Evolutionary conservation across 768 basidiomycete species (phyloP).

Genomic region (Grammothele lineata): DNA sequence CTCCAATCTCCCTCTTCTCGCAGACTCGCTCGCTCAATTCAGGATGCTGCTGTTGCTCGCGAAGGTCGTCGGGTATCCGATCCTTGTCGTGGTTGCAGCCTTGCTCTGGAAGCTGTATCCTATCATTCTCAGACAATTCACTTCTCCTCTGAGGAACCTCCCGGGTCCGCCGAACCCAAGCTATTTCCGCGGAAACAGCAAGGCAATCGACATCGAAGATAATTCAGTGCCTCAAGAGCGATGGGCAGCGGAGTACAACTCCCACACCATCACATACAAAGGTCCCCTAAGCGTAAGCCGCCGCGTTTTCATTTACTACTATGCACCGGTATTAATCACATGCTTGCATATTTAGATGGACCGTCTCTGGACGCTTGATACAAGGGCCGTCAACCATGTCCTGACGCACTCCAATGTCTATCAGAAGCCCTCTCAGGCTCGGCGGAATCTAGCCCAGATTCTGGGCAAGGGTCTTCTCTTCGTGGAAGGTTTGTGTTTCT

Average conservation of each 20-base stretch:
- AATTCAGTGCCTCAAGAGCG: slow-evolving; percentile 13
- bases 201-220: slow-evolving; percentile 34
- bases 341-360: too few species aligned
- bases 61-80: too few species aligned
- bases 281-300: slow-evolving; percentile 7
- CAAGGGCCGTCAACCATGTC: slow-evolving; percentile 61
- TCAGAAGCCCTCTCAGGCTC: slow-evolving; percentile 46
- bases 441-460: slow-evolving; percentile 36
- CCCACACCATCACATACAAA: slow-evolving; percentile 9
- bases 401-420: slow-evolving; percentile 55
- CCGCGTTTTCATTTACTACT: background rate
- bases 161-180: slow-evolving; percentile 46
- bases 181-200: slow-evolving; percentile 46
- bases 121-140: too few species aligned
- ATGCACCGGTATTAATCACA: background rate
- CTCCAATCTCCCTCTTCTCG: too few species aligned
- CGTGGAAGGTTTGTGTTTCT: too few species aligned
- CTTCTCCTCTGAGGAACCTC: slow-evolving; percentile 32
- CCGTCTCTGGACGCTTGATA: slow-evolving; percentile 35
- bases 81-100: too few species aligned
- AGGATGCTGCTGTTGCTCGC: too few species aligned
- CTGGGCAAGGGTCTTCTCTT: slow-evolving; percentile 34
- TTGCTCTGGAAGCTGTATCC: too few species aligned
- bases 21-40: too few species aligned
- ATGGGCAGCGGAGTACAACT: slow-evolving; percentile 12